Evolutionary conservation across 1,139 yeast genomes (phyloP).

Genomic region (Pichia sp.): DNA sequence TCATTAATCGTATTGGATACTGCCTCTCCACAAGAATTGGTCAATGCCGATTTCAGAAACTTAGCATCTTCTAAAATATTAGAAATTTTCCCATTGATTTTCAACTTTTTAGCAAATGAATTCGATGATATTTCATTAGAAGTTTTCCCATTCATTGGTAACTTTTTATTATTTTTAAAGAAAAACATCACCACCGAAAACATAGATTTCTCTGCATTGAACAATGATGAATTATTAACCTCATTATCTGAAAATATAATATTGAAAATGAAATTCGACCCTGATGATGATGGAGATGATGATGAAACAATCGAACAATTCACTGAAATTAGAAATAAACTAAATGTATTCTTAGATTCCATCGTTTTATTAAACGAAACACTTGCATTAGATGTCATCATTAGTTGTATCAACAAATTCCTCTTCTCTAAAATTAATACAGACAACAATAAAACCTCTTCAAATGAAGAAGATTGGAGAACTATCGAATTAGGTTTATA

Average conservation of each 20-base stretch:
- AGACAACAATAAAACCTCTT: not conserved
- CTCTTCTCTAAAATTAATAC: constrained; percentile 37
- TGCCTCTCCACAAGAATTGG: constrained; percentile 34
- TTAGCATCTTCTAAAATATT: constrained; percentile 49
- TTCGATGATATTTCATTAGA: constrained; percentile 88
- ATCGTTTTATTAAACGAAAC: constrained; percentile 75
- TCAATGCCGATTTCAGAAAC: constrained; percentile 36
- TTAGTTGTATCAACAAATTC: constrained; percentile 62
- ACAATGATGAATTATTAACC: constrained; percentile 50
- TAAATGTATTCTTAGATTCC: constrained; percentile 81
- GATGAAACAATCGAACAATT: constrained; percentile 72
- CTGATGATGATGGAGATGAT: constrained; percentile 71
- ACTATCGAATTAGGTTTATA: constrained; percentile 82
- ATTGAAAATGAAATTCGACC: constrained; percentile 76
- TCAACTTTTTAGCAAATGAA: constrained; percentile 72
- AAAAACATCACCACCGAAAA: constrained; percentile 43
- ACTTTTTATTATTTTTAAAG: constrained; percentile 68
- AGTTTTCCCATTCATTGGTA: constrained; percentile 77
- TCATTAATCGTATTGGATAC: constrained; percentile 64
- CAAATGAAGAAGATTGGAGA: constrained; percentile 56
- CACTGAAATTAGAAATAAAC: constrained; percentile 67
- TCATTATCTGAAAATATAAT: constrained; percentile 68
- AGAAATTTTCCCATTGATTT: constrained; percentile 70
- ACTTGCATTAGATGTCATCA: constrained; percentile 68
- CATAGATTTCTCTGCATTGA: constrained; percentile 32